Conservation (phyloP, 2,329 filamentous ascomycete species). For the Fusarium duplospermum region DNA sequence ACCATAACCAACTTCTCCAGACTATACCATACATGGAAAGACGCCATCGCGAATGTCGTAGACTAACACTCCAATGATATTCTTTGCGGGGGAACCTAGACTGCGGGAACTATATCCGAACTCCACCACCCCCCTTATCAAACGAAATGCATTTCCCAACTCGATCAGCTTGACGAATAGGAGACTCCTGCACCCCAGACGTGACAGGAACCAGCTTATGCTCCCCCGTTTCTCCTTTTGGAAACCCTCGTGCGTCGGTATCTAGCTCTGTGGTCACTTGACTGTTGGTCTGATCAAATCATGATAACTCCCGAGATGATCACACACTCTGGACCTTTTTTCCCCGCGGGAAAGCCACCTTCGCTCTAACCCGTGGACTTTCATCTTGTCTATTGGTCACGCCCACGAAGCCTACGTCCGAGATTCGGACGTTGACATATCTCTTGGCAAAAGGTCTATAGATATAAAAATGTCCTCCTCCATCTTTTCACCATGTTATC, state of each 20-base stretch:
- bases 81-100: neutral
- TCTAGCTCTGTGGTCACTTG: neutral
- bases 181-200: neutral
- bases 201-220: neutral
- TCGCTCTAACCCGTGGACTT: neutral
- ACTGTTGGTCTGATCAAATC: neutral
- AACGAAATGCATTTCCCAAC: neutral
- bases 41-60: neutral
- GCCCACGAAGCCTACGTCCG: neutral
- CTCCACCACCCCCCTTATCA: neutral
- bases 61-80: neutral
- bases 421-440: neutral
- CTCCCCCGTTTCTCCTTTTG: neutral
- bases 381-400: neutral
- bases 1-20: neutral
- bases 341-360: neutral
- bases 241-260: neutral
- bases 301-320: neutral
- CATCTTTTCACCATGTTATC: neutral
- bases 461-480: slow-evolving; percentile 3
- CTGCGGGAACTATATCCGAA: slow-evolving; percentile 28
- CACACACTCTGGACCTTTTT: neutral
- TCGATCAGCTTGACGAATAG: neutral
- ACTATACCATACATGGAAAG: neutral
- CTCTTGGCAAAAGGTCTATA: neutral